Percentiles rank a stretch among this genome's conserved stretches.
These are phyloP conservation scores for Cytospora piceicola DNA, from an alignment of 2,329 filamentous ascomycete species.

Conservation along the genomic window DNA sequence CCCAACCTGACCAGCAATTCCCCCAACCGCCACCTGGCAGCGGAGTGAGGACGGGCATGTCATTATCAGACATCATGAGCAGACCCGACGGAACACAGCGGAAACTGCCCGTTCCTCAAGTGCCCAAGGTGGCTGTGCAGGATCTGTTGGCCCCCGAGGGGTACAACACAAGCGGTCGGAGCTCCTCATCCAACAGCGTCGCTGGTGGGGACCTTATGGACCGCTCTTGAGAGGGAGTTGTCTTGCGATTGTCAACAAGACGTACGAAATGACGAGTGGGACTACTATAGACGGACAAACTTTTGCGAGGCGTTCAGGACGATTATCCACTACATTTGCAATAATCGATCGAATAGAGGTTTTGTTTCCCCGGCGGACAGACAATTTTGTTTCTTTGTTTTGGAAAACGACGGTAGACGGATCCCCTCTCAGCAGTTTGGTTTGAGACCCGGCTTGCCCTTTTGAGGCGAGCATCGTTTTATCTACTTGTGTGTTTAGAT, in stretches of 20 bases:
- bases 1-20: slow-evolving; percentile 52
- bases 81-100: slow-evolving; percentile 83
- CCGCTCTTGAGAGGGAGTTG: slow-evolving; percentile 38
- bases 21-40: slow-evolving; percentile 47
- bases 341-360: slow-evolving; percentile 24
- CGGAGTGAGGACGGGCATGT: slow-evolving; percentile 66
- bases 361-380: slow-evolving; percentile 22
- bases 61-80: slow-evolving; percentile 91
- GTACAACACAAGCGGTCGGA: slow-evolving; percentile 74
- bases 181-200: slow-evolving; percentile 77
- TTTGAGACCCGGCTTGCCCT: not conserved
- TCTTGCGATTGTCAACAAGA: slow-evolving; percentile 11
- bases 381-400: slow-evolving; percentile 17
- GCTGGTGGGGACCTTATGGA: slow-evolving; percentile 72
- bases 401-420: slow-evolving; percentile 7
- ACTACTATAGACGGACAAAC: slow-evolving; percentile 30
- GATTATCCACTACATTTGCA: slow-evolving; percentile 25
- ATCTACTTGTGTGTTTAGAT: not conserved
- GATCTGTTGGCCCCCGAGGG: slow-evolving; percentile 75
- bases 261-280: slow-evolving; percentile 31
- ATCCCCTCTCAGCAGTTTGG: slow-evolving; percentile 5
- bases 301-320: slow-evolving; percentile 32
- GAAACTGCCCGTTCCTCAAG: slow-evolving; percentile 87
- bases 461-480: not conserved
- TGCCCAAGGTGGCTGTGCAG: slow-evolving; percentile 86